Evolutionary conservation across 495 filamentous ascomycete species (phyloP), one percentile per base, ranked within the genome.

Genomic region (Pseudoneurospora amorphoporcata): DNA sequence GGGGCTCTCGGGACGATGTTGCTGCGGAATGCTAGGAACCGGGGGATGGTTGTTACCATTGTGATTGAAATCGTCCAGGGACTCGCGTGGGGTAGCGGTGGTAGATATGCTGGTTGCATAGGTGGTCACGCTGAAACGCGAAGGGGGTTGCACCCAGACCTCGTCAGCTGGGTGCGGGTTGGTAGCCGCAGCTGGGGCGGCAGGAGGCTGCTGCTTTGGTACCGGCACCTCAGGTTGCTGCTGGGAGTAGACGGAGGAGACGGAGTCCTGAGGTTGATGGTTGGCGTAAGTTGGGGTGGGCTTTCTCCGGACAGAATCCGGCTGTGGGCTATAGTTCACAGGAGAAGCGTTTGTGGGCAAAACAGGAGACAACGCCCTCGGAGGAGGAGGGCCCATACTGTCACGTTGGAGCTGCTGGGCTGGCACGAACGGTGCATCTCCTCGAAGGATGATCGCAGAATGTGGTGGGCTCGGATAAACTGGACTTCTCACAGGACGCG

Each of bases 41-140:
- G 81, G 79, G 9, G 82, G 81, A 53, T 73, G 79, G 38, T 81
- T 79, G 16, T 74, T 61, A 6, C 14, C 8, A 8, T 65, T 65
- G 70, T 77, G 69, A 53, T 72, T 32, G 37, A 70, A 69, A 39
- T 83, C 78, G 68, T 86, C 82, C 40, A 85, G 78, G 39, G 86
- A 87, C 23, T 86, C 86, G 10, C 85, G 84, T 19, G 89, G 89
- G 40, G 90, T 89, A 53, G 84, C 85, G 17, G 84, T 84, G 40
- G 82, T 84, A 23, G 53, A 65, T 35, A 65, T 17, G 19, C 84
- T 85, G 3, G 88, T 84, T n/a, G 88, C 87, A 77, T 91, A 90
- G 3, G 92, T 93, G 17, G 91, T 91, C 68, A 89, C 82, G 79
- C 90, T 93, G 82, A 92, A 93, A 47, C 91, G 91, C 70, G 91